Evolutionary conservation across 345 rosid genomes (phyloP), one percentile per base, ranked within the genome.

Genomic region (Erodium maritimum): DNA sequence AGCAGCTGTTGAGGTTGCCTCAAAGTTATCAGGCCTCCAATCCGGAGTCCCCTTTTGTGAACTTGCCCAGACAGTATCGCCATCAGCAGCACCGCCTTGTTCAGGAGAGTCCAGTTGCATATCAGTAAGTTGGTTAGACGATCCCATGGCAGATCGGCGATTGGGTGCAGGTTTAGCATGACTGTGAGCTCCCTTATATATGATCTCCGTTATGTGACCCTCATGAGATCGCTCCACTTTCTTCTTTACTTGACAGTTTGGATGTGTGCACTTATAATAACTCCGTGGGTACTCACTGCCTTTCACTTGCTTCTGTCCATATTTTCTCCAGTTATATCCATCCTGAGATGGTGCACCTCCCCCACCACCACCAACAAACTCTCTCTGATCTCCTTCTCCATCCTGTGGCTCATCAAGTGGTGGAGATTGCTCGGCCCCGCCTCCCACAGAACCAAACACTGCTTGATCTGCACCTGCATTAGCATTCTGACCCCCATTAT

Each of bases 281-380:
- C 99, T 93, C 53, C 99, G 78, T 0, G 96, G 99, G 71, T 86
- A 89, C 68, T 89, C 96, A 18, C 99, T 87, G 34, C 99, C 99
- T 70, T 89, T 93, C 0, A 93, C 96, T 63, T 87, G 82, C 74
- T 93, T 93, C 64, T 93, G 99, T 42, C 99, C 99, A 22, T 93
- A 93, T 67, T 93, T 93, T 73, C 96, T 79, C 96, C 96, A 91
- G 68, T 91, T 91, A 61, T 79, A 91, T 65, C 95, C 99, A 71
- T 93, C 96, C 37, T 93, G 94, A 10, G 94, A 83, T 21, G 86
- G 90, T 2, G 79, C 82, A 57, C 69, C 75, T 21, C 74, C 75
- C 57, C 67, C 71, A 57, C 80, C 90, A 50, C 77, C 79, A 64
- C 68, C 78, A 56, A 69, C 20, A 58, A 65, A 69, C 64, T 84